Base-by-base conservation (phyloP, 116 monocot genomes). In the Phalaenopsis hybrid region DNA sequence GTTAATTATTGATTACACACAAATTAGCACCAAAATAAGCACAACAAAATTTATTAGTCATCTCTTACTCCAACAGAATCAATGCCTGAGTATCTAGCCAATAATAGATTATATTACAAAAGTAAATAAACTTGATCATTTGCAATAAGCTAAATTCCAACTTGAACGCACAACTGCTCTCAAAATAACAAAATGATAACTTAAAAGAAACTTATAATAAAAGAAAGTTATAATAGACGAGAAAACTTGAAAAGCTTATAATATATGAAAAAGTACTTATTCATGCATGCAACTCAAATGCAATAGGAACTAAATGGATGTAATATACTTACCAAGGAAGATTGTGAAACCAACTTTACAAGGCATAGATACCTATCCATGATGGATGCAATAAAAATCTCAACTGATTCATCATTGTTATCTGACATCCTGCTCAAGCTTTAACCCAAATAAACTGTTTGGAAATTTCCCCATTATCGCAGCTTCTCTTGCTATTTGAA, bases 401-500 rank as follows among this genome's bases (percentile, higher is more conserved):
- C 50, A 51, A 51, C 13, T 3, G 51, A 77, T 8, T 15, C 43
- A 79, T 44, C 74, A 77, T 57, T 83, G 70, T 89, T 85, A 93
- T 82, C 80, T 84, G 57, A 86, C 83, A 58, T 83, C 83, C 80
- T 76, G 79, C 70, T 85, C 80, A 74, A 79, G 77, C 55, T 81
- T 87, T 46, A 74, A 44, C 49, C 74, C 85, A n/a, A n/a, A n/a
- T 4, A 78, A 79, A 80, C 83, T 77, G 74, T 79, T 84, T 10
- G 87, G 83, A 18, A 82, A 37, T 82, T 87, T 91, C 79, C 83
- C 87, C 45, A 94, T 79, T 55, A 94, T 90, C 79, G 94, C 96
- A 83, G 94, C 94, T 86, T 96, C 96, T 85, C 92, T 89, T 52
- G 96, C 94, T 83, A 96, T 92, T 86, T 96, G 96, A 87, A 94